Conservation (phyloP, 805 yeast genomes). For the Yarrowia sp. region DNA sequence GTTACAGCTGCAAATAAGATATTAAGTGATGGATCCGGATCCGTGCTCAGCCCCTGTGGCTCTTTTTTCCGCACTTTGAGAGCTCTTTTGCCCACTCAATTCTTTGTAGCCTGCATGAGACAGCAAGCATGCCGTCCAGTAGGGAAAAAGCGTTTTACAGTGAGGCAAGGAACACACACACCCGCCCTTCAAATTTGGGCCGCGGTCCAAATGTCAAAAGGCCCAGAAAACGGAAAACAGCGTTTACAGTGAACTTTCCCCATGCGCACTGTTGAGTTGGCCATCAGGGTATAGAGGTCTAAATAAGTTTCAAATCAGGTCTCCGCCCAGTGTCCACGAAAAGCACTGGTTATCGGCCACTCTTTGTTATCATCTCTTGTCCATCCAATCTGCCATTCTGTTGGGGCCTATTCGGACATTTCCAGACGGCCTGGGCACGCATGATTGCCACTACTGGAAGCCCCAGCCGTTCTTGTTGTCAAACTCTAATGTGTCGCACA, state of each 20-base stretch:
- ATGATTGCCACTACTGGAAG: conserved; percentile 18
- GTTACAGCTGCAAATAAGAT: neutral
- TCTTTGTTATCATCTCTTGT: neutral
- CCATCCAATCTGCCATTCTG: neutral
- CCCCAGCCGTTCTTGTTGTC: conserved; percentile 18
- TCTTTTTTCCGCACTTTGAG: too few relatives aligned
- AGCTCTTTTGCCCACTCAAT: neutral
- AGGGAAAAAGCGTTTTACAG: neutral
- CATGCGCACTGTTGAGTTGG: neutral
- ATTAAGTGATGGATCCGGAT: neutral
- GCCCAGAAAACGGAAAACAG: conserved; percentile 8
- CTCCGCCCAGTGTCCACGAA: too few relatives aligned
- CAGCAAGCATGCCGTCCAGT: conserved; percentile 1
- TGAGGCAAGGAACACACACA: neutral
- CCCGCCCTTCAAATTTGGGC: neutral
- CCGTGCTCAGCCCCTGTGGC: neutral
- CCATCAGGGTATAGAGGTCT: neutral
- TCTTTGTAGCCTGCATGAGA: neutral
- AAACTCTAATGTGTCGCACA: conserved; percentile 11
- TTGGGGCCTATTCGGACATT: neutral
- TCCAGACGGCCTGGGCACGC: neutral
- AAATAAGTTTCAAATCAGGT: neutral
- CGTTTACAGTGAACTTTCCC: conserved; percentile 9
- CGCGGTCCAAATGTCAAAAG: conserved; percentile 16
- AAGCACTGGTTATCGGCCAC: neutral